A percentile compares a stretch with the other conserved stretches of the same genome.
These are phyloP conservation scores for Mucor saturninus DNA, from an alignment of 371 early-diverging fungal species.

Conservation along the genomic window DNA sequence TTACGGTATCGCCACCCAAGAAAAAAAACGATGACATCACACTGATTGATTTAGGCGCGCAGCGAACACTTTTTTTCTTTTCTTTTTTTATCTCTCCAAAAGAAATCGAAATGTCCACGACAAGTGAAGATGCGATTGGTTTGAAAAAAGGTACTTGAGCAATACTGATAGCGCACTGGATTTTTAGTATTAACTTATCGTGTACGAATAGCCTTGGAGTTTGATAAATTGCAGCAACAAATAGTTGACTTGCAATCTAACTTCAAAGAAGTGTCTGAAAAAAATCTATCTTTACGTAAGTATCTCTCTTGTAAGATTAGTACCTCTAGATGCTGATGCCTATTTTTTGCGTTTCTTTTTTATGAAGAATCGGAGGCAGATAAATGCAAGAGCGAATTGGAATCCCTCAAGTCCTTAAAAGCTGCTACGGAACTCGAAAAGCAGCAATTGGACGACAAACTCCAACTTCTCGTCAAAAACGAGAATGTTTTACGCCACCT, in stretches of 20 bases:
- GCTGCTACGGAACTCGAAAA: neutral
- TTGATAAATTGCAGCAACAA: constrained; percentile 2
- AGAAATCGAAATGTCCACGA: too few relatives aligned
- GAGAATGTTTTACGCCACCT: constrained; percentile 3
- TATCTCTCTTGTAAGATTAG: neutral
- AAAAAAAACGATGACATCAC: too few relatives aligned
- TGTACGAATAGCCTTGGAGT: constrained; percentile 3
- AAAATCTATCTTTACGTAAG: constrained; percentile 1
- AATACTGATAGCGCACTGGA: neutral
- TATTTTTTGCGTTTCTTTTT: too few relatives aligned
- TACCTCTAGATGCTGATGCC: too few relatives aligned
- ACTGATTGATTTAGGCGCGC: too few relatives aligned
- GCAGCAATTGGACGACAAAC: neutral
- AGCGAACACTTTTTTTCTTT: too few relatives aligned
- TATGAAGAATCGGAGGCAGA: too few relatives aligned
- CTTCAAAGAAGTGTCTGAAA: constrained; percentile 1
- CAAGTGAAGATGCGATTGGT: neutral
- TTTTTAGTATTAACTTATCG: neutral
- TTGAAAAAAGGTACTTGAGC: neutral
- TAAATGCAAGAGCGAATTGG: neutral
- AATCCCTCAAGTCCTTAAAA: neutral
- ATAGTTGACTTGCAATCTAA: neutral
- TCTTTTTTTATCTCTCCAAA: too few relatives aligned
- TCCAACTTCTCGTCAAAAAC: neutral
- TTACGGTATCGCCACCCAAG: too few relatives aligned